Percentiles rank a stretch among this genome's conserved stretches.
Evolutionary conservation across 352 stramenopile species (phyloP).

Genomic region (Globisporangium viniferum): DNA sequence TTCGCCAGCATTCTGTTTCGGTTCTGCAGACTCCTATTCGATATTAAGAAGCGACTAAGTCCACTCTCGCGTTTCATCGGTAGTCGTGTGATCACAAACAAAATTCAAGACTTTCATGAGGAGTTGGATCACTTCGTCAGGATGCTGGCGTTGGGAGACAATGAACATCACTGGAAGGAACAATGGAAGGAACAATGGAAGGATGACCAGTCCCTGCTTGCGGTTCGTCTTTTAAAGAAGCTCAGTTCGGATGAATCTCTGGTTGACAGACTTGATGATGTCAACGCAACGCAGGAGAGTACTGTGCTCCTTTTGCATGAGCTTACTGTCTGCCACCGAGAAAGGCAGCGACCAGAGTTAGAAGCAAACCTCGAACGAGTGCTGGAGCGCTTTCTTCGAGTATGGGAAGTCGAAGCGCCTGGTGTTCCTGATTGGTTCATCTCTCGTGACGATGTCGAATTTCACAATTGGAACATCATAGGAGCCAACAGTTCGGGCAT

Average conservation of each 20-base stretch:
- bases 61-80: not conserved
- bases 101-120: not conserved
- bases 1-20: slow-evolving; percentile 1
- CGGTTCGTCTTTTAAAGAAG: not conserved
- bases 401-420: not conserved
- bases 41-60: not conserved
- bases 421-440: slow-evolving; percentile 1
- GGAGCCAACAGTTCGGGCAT: no score
- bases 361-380: not conserved
- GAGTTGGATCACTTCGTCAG: not conserved
- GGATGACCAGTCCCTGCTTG: not conserved
- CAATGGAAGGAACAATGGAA: not conserved
- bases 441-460: not conserved
- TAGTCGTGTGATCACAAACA: not conserved
- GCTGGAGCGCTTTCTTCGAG: not conserved
- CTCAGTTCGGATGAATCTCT: not conserved
- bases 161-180: not conserved
- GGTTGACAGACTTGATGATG: not conserved
- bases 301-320: not conserved
- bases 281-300: not conserved
- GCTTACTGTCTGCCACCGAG: not conserved
- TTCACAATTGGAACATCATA: not conserved
- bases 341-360: not conserved
- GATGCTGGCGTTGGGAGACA: not conserved
- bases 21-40: not conserved